Base-by-base conservation (phyloP, 148 eudicot genomes). In the Nepenthes mirabilis region DNA sequence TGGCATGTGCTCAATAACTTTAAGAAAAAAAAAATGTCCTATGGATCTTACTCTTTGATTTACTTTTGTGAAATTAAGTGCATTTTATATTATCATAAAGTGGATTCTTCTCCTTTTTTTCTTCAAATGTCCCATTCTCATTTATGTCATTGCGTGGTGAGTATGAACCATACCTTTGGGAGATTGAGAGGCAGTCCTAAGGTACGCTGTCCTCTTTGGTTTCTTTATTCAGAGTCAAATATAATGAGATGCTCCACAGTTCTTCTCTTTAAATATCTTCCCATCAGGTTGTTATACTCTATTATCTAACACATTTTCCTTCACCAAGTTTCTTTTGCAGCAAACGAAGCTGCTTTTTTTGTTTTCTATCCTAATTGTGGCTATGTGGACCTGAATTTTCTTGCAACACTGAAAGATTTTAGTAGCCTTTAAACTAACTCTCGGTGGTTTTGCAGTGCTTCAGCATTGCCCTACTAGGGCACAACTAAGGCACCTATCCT, bases 191-290 rank as follows among this genome's bases (percentile, higher is more conserved):
- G 70, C 98, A 91, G 75, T 86, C 94, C 36, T 88, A 85, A 80
- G 98, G 65, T 96, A 91, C 65, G 90, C 96, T 68, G 88, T 91
- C 64, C 90, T 91, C 45, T 88, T 82, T 63, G 98, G 98, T 34
- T 91, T 91, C 83, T 91, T 91, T 73, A 40, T 75, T 75, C 95
- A 55, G 99, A 93, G 70, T 88, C 96, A 68, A 93, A 93, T 65
- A 72, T 85, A 54, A 77, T 91, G 97, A 79, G 93, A 77, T 91
- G 97, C 71, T 87, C 95, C 37, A 67, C 77, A 11, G 86, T 91
- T 68, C 95, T 95, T 70, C 90, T 95, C 62, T 91, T 91, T 73
- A 91, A 85, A 63, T 91, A 88, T 74, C 96, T 93, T 70, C 99
- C 99, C 57, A 88, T 93, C 85, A 88, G 99, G 99, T 93, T 43